phyloP scores from a whole-genome alignment of 192 early-diverging fungal species.

The Podila clonocystis region DNA sequence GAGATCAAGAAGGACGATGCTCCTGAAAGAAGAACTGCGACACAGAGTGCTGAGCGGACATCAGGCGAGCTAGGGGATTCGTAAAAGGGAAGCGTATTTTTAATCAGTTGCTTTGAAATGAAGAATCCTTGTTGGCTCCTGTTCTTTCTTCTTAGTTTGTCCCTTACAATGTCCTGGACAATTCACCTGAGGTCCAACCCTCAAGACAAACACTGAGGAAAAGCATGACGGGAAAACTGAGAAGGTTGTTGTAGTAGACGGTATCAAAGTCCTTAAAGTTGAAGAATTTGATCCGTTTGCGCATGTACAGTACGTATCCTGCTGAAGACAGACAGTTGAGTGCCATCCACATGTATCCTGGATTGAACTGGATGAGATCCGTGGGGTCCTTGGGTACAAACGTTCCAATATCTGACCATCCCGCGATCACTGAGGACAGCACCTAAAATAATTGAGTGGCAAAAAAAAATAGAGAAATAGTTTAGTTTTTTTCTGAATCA shows the following conservation, averaged over 20 bases:
- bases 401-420: constrained; percentile 76
- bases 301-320: constrained; percentile 90
- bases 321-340: constrained; percentile 92
- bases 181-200: constrained; percentile 71
- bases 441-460: constrained; percentile 56
- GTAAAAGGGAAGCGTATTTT: neutral
- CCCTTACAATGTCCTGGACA: constrained; percentile 67
- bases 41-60: constrained; percentile 62
- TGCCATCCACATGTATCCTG: constrained; percentile 91
- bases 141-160: neutral
- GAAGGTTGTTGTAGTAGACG: constrained; percentile 96
- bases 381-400: constrained; percentile 30
- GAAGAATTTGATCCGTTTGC: constrained; percentile 87
- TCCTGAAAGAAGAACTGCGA: constrained; percentile 82
- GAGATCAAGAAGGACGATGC: constrained; percentile 91
- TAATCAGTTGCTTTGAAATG: neutral
- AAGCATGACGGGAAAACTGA: constrained; percentile 84
- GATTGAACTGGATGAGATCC: constrained; percentile 28
- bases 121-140: constrained; percentile 3
- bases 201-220: constrained; percentile 75
- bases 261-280: constrained; percentile 99
- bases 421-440: constrained; percentile 87
- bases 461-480: too few relatives aligned
- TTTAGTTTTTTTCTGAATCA: too few relatives aligned
- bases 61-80: constrained; percentile 40